Evolutionary conservation across 192 early-diverging fungal species (phyloP).

Genomic region (Linnemannia hyalina): DNA sequence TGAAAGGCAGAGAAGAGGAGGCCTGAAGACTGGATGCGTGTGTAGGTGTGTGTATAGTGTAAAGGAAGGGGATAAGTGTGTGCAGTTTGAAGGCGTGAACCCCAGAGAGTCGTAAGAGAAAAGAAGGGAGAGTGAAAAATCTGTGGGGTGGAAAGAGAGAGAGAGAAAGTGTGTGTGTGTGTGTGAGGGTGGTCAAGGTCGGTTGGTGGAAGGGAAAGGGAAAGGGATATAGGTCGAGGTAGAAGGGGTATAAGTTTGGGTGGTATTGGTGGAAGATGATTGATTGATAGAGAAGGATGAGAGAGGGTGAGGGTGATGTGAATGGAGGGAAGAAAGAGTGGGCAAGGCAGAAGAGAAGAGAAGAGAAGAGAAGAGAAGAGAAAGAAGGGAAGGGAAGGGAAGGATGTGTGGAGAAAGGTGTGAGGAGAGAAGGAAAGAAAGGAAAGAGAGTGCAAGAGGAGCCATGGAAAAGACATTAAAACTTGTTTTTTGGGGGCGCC

Average conservation of each 20-base stretch:
- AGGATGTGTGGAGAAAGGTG: constrained; percentile 11
- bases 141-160: neutral
- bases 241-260: neutral
- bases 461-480: neutral
- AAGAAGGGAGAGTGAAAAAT: neutral
- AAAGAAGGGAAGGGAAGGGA: constrained; percentile 8
- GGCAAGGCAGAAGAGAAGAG: neutral
- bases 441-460: neutral
- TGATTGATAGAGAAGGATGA: neutral
- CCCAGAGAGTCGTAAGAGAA: neutral
- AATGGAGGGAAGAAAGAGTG: neutral
- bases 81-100: neutral
- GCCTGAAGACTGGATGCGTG: neutral
- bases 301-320: neutral
- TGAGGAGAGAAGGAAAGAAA: neutral
- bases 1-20: neutral
- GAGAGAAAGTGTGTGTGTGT: neutral
- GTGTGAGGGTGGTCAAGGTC: neutral
- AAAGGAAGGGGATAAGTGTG: too few relatives aligned
- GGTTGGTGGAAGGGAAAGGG: neutral
- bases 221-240: neutral
- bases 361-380: too few relatives aligned
- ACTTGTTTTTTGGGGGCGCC: constrained; percentile 5
- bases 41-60: neutral
- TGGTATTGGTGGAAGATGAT: neutral